Base-by-base conservation (phyloP, 2,329 filamentous ascomycete genomes). In the Cucurbitaria berberidis region DNA sequence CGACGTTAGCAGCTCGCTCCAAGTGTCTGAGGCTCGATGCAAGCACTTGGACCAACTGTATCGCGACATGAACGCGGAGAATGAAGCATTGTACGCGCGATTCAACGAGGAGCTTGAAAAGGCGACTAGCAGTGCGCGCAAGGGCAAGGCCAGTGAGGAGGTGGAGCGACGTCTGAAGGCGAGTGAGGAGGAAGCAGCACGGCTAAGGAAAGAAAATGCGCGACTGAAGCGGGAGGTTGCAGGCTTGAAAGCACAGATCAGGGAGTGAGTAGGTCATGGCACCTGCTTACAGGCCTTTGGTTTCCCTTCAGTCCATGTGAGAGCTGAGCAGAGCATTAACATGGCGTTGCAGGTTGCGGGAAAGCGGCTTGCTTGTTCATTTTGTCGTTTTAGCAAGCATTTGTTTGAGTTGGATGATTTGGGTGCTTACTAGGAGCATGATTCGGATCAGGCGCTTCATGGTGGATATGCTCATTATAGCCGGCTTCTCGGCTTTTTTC, bases 61-160 rank as follows among this genome's bases (percentile, higher is more conserved):
- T 77, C 89, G 91, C 60, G 91, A 96, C 69, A 85, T 88, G 15
- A 91, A 87, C 64, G 90, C 91, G 0, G 93, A 98, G 79, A 98
- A 97, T 66, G 93, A 97, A 76, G 84, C 93, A 26, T 81, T 98
- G 49, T 97, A 97, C 74, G 89, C 93, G 62, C 88, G 88, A 55
- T 96, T 97, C 80, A 96, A 97, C 67, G 85, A 86, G n/a, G 93
- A 97, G 76, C 78, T 98, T 42, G 89, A 86, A 64, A 91, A 89
- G 78, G 90, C 97, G 55, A 89, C 86, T 72, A 90, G 88, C 35
- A 68, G 65, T 35, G 82, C 95, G 42, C 86, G 86, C 61, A 85
- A 86, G 3, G 88, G 89, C 43, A 89, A 91, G 36, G 91, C 90
- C 10, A 89, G 90, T 64, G 89, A 92, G 65, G 90, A 93, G 64